Evolutionary conservation across 768 basidiomycete genomes (phyloP).

Genomic region (Tricholoma terreum): DNA sequence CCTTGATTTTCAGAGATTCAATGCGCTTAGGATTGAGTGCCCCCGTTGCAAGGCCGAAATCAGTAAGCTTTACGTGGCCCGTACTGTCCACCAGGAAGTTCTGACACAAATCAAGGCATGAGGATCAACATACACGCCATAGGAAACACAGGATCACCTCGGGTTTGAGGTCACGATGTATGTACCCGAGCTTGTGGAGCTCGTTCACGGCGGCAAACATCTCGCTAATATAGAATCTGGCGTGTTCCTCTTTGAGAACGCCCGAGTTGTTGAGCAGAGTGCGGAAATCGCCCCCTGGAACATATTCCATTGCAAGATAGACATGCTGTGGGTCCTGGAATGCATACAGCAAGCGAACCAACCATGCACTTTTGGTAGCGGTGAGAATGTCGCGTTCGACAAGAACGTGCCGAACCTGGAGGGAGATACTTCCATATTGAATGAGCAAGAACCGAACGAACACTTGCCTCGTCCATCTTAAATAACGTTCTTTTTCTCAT

Average conservation of each 20-base stretch:
- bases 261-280: constrained; percentile 98
- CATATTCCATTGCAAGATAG: constrained; percentile 99
- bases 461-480: constrained; percentile 94
- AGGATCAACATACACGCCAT: background rate
- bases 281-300: constrained; percentile 97
- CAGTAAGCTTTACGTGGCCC: constrained; percentile 96
- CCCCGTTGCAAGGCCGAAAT: constrained; percentile 97
- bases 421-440: background rate
- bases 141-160: constrained; percentile 54
- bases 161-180: constrained; percentile 97
- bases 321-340: constrained; percentile 92
- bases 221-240: constrained; percentile 94
- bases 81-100: constrained; percentile 96
- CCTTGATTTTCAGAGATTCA: constrained; percentile 92
- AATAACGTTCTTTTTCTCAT: constrained; percentile 92
- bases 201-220: constrained; percentile 96
- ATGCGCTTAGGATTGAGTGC: constrained; percentile 93
- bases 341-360: constrained; percentile 91
- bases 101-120: constrained; percentile 33
- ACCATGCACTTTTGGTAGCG: constrained; percentile 96
- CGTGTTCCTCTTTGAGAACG: constrained; percentile 95
- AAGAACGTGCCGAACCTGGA: constrained; percentile 91
- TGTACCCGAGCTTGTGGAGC: constrained; percentile 95
- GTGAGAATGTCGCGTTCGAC: constrained; percentile 98
- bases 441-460: background rate